A percentile compares a stretch with the other conserved stretches of the same genome.
Evolutionary conservation across 2,329 filamentous ascomycete species (phyloP).

Genomic region (Zarea fungicola): DNA sequence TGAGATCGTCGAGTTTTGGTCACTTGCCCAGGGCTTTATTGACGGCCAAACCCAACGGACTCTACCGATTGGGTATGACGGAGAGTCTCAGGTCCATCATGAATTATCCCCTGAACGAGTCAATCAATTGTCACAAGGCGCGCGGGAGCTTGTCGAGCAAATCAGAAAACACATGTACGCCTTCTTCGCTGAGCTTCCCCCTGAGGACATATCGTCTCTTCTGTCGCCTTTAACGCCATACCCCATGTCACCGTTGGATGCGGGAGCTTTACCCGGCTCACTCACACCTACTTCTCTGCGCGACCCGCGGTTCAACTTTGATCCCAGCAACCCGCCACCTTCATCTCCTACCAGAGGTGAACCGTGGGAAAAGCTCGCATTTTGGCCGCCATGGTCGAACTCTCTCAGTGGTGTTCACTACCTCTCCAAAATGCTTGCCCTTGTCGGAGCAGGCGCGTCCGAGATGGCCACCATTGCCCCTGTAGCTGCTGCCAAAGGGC

Average conservation of each 20-base stretch:
- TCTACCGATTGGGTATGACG: constrained; percentile 75
- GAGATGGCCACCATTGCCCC: constrained; percentile 76
- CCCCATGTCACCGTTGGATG: constrained; percentile 51
- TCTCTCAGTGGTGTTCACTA: constrained; percentile 90
- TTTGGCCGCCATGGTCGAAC: constrained; percentile 93
- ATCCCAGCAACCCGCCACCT: constrained; percentile 69
- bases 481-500: constrained; percentile 43
- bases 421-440: constrained; percentile 70
- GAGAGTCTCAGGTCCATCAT: constrained; percentile 76
- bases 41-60: constrained; percentile 76
- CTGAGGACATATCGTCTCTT: constrained; percentile 83
- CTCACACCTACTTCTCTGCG: constrained; percentile 53
- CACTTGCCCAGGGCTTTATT: constrained; percentile 84
- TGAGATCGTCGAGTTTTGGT: constrained; percentile 91
- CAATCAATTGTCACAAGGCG: constrained; percentile 67
- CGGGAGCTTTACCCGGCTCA: constrained; percentile 25
- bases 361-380: constrained; percentile 87
- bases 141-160: constrained; percentile 75
- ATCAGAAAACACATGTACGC: constrained; percentile 73
- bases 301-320: constrained; percentile 74
- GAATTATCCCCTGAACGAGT: constrained; percentile 67
- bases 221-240: constrained; percentile 74
- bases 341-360: constrained; percentile 76
- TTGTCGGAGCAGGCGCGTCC: constrained; percentile 81
- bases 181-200: constrained; percentile 83